Evolutionary conservation across 768 basidiomycete genomes (phyloP), one percentile per base, ranked within the genome.

Genomic region (Suillus placidus): DNA sequence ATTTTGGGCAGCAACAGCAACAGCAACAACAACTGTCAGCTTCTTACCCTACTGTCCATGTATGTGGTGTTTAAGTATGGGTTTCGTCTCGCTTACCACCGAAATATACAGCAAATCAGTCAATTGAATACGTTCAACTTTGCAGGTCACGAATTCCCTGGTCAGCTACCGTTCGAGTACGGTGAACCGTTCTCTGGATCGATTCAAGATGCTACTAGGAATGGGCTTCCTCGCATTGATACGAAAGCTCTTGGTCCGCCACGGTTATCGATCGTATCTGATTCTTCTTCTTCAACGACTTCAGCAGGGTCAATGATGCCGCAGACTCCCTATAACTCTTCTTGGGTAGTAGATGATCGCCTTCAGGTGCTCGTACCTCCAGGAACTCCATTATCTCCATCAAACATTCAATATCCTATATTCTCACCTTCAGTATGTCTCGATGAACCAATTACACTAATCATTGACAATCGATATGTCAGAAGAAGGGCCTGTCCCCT

Each of bases 271-370:
- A 26, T 62, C 7, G 23, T 34, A 62, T 57, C 62, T 55, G 47
- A 63, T 4, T 38, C 40, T 56, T 38, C 40, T 56, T 57, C 61
- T 38, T 58, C 62, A 37, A 51, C 55, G 10, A 23, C 13, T 63
- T 60, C 58, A 42, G 58, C 26, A 30, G 58, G 26, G 26, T 42
- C 58, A 1, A 60, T 58, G 38, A 58, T 60, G n/a, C 58, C 58
- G 6, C 58, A 6, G 26, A 60, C 58, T 20, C 58, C 58, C 18
- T 56, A 4, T 35, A 6, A 10, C 38, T 1, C 8, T 40, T 1
- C 8, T 40, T 60, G 40, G 58, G 40, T 6, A 14, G 12, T 4
- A 40, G 26, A 42, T 60, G 6, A 8, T 20, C 58, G 0, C 18
- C 58, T 60, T 42, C 58, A 14, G 1, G 58, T 60, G 26, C 8